Percentiles rank a stretch among this genome's conserved stretches.
Conservation (phyloP, 208 protist genomes). For the Wallacemonas sp. region DNA sequence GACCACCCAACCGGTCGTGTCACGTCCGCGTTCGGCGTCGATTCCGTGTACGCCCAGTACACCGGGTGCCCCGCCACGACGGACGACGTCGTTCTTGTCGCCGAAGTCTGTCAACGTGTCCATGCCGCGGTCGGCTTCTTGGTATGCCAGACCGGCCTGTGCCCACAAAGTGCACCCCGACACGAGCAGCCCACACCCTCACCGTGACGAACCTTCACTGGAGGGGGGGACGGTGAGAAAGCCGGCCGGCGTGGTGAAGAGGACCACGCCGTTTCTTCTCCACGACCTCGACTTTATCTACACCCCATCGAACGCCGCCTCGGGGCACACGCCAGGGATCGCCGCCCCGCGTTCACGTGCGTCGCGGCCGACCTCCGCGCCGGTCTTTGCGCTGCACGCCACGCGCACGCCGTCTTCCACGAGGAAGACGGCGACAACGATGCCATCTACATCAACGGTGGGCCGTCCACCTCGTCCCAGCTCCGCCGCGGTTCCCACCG, state of each 20-base stretch:
- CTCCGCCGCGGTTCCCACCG: not conserved
- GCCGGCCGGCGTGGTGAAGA: not conserved
- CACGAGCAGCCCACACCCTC: not conserved
- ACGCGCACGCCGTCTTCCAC: no score
- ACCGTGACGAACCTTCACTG: not conserved
- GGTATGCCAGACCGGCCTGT: not conserved
- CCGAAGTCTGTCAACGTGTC: no score
- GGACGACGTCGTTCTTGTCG: not conserved
- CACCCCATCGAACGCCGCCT: not conserved
- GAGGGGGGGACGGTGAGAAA: not conserved
- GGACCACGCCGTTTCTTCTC: conserved; percentile 1
- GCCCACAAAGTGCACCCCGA: not conserved
- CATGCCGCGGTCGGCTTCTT: not conserved
- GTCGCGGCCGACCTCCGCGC: not conserved
- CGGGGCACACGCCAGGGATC: no score
- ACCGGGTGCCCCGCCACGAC: not conserved
- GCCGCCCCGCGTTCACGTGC: no score
- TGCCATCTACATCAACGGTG: not conserved
- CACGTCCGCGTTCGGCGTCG: not conserved
- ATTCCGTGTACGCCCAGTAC: not conserved
- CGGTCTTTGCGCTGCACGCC: not conserved
- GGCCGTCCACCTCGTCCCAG: not conserved
- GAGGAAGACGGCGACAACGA: no score
- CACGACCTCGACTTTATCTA: conserved; percentile 11
- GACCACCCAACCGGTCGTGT: not conserved